Base-by-base conservation (phyloP, 164 flowering plant species). In the Stephania japonica region DNA sequence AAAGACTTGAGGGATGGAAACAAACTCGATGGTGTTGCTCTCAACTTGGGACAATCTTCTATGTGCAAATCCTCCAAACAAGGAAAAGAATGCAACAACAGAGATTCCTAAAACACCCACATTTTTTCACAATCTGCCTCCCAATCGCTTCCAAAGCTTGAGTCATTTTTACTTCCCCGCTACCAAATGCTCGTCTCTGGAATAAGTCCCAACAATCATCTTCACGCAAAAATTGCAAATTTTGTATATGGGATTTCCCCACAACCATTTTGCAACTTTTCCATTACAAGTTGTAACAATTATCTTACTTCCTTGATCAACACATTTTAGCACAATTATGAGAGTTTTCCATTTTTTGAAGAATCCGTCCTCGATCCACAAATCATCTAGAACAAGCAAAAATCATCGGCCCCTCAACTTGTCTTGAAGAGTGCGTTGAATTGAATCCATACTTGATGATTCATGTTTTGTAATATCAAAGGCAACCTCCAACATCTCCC, bases 21-120 rank as follows among this genome's bases (percentile, higher is more conserved):
- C 3, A 1, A 4, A 44, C 38, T 32, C 4, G 59, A 42, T 23
- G 67, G 74, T 6, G 25, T 25, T 41, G 0, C 42, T 62, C 5
- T 50, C 59, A 76, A 66, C 47, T 23, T 71, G 13, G 42, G 69
- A 43, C 73, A 73, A 24, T 10, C 14, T 6, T 4, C 0, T 6
- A 77, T 69, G 1, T 6, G 6, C 53, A 82, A 41, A n/a, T 32
- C 43, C 41, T 70, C 67, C 0, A 82, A 82, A 41, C 42, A 65
- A 75, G 78, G 76, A 16, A 62, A 72, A 13, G 71, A 75, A 61
- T 12, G 18, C n/a, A 32, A 26, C 8, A 21, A 18, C 50, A 25
- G 14, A 32, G 38, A 32, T 4, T 32, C 38, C 38, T 32, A 2
- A 2, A 32, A 32, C 38, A 32, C 38, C 84, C 16, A 25, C 32